Percentiles rank a stretch among this genome's conserved stretches.
These are phyloP conservation scores for Holtermanniella nyarrowii DNA, from an alignment of 768 basidiomycete genomes.

Conservation along the genomic window DNA sequence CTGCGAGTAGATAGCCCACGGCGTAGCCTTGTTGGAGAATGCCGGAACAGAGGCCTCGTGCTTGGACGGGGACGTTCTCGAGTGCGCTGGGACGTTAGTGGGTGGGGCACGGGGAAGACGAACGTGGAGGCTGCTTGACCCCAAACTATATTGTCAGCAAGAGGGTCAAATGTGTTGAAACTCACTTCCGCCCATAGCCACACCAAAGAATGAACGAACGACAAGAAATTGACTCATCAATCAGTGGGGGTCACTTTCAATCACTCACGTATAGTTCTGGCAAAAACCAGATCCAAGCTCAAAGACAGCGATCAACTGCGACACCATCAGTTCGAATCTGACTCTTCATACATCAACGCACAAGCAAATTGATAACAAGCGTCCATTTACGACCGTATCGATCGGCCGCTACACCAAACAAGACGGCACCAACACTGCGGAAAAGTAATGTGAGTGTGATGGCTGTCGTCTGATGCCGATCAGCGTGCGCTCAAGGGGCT, in stretches of 20 bases:
- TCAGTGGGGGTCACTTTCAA: neutral
- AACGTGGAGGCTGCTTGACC: conserved; percentile 53
- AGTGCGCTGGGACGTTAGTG: conserved; percentile 50
- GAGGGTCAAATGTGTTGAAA: too few relatives aligned
- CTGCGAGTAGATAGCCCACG: conserved; percentile 71
- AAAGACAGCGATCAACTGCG: conserved; percentile 59
- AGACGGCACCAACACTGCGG: conserved; percentile 54
- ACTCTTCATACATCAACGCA: too few relatives aligned
- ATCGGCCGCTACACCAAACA: conserved; percentile 79
- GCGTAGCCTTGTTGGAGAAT: conserved; percentile 84
- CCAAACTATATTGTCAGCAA: conserved; percentile 68
- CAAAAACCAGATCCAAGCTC: conserved; percentile 75
- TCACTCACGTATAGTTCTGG: conserved; percentile 56
- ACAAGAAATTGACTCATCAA: conserved; percentile 1
- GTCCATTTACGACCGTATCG: conserved; percentile 93
- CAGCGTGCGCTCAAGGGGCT: neutral
- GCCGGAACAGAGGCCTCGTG: conserved; percentile 74
- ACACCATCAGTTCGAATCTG: too few relatives aligned
- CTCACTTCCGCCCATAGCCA: conserved; percentile 39
- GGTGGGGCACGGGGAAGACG: conserved; percentile 1
- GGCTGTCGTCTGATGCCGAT: conserved; percentile 21
- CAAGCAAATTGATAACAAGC: conserved; percentile 52
- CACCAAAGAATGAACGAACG: conserved; percentile 63
- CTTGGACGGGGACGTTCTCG: conserved; percentile 77
- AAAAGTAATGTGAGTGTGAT: conserved; percentile 92